Evolutionary conservation across 148 eudicot species (phyloP).

Genomic region (Cornus controversa): DNA sequence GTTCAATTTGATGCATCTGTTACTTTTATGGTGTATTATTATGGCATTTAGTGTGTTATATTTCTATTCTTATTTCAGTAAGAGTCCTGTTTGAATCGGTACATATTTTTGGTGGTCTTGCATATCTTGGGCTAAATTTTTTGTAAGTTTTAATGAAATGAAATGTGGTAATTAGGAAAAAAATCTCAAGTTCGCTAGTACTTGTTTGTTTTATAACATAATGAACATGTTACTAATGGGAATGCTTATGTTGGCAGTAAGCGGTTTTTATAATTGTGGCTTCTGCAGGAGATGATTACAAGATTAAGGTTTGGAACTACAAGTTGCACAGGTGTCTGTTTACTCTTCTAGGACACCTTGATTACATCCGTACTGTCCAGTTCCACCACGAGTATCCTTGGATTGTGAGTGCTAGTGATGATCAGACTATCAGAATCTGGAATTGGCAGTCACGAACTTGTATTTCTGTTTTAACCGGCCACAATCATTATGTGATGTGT

Average conservation of each 20-base stretch:
- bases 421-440: conserved; percentile 94
- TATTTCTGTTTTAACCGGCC: conserved; percentile 90
- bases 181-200: no score
- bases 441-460: conserved; percentile 96
- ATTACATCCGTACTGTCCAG: conserved; percentile 92
- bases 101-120: neutral
- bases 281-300: conserved; percentile 88
- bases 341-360: conserved; percentile 93
- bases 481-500: conserved; percentile 97
- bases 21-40: neutral
- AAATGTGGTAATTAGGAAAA: neutral
- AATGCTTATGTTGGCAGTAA: neutral
- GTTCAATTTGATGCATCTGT: neutral
- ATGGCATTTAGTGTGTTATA: neutral
- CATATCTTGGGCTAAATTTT: no score
- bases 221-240: neutral
- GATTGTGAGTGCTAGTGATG: conserved; percentile 98
- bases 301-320: conserved; percentile 97
- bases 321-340: conserved; percentile 85
- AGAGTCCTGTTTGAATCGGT: neutral
- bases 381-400: conserved; percentile 92
- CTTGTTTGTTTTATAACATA: neutral
- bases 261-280: conserved; percentile 8
- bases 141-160: neutral
- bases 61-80: neutral